Conservation (phyloP, 805 yeast species). For the Yamadazyma philogaea region DNA sequence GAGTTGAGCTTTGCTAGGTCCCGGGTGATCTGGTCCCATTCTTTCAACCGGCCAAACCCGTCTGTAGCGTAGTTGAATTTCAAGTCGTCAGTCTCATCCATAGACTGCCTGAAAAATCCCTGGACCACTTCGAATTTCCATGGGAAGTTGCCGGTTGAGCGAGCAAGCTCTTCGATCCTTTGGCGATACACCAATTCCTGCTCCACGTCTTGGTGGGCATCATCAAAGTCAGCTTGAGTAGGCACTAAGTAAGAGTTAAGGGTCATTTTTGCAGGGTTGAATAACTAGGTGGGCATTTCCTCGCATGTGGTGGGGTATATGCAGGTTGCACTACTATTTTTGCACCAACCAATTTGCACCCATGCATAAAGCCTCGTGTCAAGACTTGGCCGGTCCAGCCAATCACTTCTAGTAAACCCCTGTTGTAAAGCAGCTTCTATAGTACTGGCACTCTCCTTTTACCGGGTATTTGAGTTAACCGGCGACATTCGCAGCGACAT, state of each 20-base stretch:
- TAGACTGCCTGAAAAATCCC: slow-evolving; percentile 51
- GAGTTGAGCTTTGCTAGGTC: slow-evolving; percentile 36
- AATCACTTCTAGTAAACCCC: too few species aligned
- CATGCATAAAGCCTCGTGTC: too few species aligned
- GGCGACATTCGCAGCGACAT: too few species aligned
- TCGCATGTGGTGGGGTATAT: too few species aligned
- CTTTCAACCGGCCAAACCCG: slow-evolving; percentile 42
- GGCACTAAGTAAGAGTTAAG: slow-evolving; percentile 29
- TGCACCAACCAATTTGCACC: too few species aligned
- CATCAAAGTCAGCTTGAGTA: slow-evolving; percentile 26
- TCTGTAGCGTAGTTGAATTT: slow-evolving; percentile 41
- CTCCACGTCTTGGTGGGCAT: slow-evolving; percentile 28
- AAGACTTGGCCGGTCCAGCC: too few species aligned
- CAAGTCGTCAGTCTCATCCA: slow-evolving; percentile 44
- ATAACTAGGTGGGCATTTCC: too few species aligned
- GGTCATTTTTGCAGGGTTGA: neutral
- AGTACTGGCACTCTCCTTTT: too few species aligned
- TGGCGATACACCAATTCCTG: slow-evolving; percentile 16
- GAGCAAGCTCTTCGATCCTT: slow-evolving; percentile 8
- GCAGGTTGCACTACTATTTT: too few species aligned
- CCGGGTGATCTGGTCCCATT: slow-evolving; percentile 38
- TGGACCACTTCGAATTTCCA: slow-evolving; percentile 49
- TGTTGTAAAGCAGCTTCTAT: too few species aligned
- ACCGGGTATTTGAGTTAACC: too few species aligned
- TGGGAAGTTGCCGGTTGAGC: slow-evolving; percentile 24